phyloP scores from a whole-genome alignment of 2,329 filamentous ascomycete genomes.

The Thermothelomyces thermophilus region DNA sequence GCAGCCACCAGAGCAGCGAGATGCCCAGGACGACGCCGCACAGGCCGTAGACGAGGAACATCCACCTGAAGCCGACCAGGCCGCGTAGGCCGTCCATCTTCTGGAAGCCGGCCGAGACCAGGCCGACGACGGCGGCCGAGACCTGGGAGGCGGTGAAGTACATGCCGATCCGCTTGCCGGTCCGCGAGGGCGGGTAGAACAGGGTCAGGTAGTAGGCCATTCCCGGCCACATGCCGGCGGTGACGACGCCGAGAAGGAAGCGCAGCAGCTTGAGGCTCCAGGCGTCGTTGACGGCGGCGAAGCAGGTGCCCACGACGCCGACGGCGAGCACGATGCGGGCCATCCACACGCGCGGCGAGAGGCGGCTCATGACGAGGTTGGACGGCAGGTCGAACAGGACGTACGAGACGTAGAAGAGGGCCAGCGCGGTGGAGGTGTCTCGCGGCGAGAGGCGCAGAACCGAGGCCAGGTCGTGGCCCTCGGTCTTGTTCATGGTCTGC shows the following conservation, averaged over 20 bases:
- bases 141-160: constrained; percentile 88
- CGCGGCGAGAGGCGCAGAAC: constrained; percentile 63
- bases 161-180: constrained; percentile 79
- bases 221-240: constrained; percentile 91
- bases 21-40: constrained; percentile 67
- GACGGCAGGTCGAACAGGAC: constrained; percentile 85
- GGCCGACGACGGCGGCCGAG: constrained; percentile 79
- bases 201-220: constrained; percentile 91
- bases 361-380: constrained; percentile 78
- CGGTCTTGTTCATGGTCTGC: constrained; percentile 80
- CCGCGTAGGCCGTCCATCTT: constrained; percentile 75
- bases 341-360: constrained; percentile 88
- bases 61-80: constrained; percentile 80
- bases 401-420: constrained; percentile 88
- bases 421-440: constrained; percentile 76
- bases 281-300: constrained; percentile 71
- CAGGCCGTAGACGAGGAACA: constrained; percentile 84
- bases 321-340: constrained; percentile 83
- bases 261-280: constrained; percentile 88
- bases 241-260: constrained; percentile 77
- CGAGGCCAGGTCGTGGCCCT: constrained; percentile 67
- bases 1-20: constrained; percentile 79
- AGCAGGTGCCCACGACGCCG: constrained; percentile 74
- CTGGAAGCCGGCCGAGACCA: constrained; percentile 87
- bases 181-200: constrained; percentile 83